phyloP scores from a whole-genome alignment of 2,329 filamentous ascomycete genomes.

The Cercospora zeina region DNA sequence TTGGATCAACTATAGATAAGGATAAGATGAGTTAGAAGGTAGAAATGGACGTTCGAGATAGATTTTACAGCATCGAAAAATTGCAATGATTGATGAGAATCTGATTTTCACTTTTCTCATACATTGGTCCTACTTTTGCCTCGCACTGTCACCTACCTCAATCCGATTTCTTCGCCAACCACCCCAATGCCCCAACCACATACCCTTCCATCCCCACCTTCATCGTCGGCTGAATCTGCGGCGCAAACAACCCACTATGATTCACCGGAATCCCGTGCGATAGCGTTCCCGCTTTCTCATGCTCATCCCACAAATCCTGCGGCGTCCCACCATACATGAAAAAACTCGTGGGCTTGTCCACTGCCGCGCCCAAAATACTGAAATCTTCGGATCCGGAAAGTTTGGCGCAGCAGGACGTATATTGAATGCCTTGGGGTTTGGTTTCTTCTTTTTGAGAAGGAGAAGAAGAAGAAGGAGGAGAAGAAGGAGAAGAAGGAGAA shows the following conservation, averaged over 20 bases:
- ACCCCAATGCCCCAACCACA: slow-evolving; percentile 41
- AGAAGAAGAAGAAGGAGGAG: neutral
- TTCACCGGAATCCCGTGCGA: slow-evolving; percentile 58
- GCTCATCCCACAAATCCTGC: slow-evolving; percentile 52
- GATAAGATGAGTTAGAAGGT: neutral
- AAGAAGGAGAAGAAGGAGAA: neutral
- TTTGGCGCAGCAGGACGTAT: slow-evolving; percentile 45
- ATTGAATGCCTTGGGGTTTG: slow-evolving; percentile 29
- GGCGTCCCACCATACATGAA: slow-evolving; percentile 60
- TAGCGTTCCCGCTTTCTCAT: slow-evolving; percentile 48
- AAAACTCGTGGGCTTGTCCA: slow-evolving; percentile 55
- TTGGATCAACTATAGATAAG: slow-evolving; percentile 62
- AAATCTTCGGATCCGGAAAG: slow-evolving; percentile 60
- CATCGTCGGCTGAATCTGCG: slow-evolving; percentile 60
- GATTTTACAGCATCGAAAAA: neutral
- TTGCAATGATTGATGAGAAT: neutral
- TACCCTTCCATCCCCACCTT: slow-evolving; percentile 49
- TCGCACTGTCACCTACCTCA: neutral
- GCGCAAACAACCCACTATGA: slow-evolving; percentile 61
- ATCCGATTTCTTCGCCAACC: slow-evolving; percentile 33
- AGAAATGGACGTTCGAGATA: neutral
- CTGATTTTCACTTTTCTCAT: no score
- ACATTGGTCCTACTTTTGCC: neutral
- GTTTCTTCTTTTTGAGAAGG: slow-evolving; percentile 28
- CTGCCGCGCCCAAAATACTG: slow-evolving; percentile 54